phyloP scores from a whole-genome alignment of 192 early-diverging fungal species.

The Diversispora epigaea region DNA sequence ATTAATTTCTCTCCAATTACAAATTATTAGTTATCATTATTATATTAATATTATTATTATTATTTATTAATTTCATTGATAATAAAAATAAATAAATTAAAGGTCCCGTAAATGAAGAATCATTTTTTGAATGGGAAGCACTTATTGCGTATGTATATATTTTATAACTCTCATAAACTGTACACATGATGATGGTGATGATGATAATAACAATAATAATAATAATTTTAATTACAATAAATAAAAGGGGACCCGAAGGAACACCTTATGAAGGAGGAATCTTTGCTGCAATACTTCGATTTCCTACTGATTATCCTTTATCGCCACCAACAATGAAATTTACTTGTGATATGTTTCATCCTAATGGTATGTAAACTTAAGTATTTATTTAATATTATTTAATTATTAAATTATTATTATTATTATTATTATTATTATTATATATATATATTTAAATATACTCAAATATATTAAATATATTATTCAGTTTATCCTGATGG shows the following conservation, averaged over 20 bases:
- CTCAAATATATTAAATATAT: too few relatives aligned
- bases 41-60: slow-evolving; percentile 6
- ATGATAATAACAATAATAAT: background rate
- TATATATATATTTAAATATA: background rate
- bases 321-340: slow-evolving; percentile 96
- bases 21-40: too few relatives aligned
- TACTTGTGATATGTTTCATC: slow-evolving; percentile 93
- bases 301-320: slow-evolving; percentile 95
- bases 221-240: background rate
- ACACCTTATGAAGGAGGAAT: slow-evolving; percentile 96
- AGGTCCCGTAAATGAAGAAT: slow-evolving; percentile 81
- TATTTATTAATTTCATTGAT: background rate
- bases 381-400: background rate
- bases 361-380: slow-evolving; percentile 60
- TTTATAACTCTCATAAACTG: too few relatives aligned
- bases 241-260: slow-evolving; percentile 77
- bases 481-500: slow-evolving; percentile 85
- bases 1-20: background rate
- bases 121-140: slow-evolving; percentile 88
- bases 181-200: too few relatives aligned
- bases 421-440: background rate
- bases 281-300: slow-evolving; percentile 83
- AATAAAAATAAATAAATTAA: background rate
- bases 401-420: background rate
- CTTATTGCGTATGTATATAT: slow-evolving; percentile 65